Evolutionary conservation across 176 grass and related monocot species (phyloP).

Genomic region (Triticum monococcum): DNA sequence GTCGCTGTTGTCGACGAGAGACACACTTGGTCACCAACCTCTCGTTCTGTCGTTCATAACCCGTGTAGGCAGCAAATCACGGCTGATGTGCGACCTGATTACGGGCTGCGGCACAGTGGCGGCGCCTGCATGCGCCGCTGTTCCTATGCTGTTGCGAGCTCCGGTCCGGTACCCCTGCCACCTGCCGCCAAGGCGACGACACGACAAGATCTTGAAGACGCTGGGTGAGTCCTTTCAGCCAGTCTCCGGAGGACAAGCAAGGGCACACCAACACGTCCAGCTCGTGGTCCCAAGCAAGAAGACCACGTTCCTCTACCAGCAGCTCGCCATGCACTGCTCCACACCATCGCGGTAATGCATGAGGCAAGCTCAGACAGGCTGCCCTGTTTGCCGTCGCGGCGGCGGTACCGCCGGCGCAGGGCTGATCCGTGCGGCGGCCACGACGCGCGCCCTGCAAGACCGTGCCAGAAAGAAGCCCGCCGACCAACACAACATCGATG

Average conservation of each 20-base stretch:
- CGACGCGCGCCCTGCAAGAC: neutral
- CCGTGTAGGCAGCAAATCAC: no score
- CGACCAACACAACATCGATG: no score
- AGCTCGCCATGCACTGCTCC: neutral
- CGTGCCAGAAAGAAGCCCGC: neutral
- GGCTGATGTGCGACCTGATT: no score
- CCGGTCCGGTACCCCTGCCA: neutral
- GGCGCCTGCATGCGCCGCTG: no score
- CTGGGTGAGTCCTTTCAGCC: constrained; percentile 61
- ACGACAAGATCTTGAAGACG: constrained; percentile 54
- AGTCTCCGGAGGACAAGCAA: constrained; percentile 37
- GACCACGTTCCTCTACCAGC: neutral
- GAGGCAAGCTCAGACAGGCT: neutral
- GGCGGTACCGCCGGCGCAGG: constrained; percentile 37
- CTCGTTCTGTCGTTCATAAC: no score
- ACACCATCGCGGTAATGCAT: neutral
- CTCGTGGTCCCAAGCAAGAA: constrained; percentile 13
- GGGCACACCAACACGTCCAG: constrained; percentile 10
- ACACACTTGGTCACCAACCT: no score
- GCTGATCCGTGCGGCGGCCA: neutral
- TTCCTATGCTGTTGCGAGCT: no score
- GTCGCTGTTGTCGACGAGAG: no score
- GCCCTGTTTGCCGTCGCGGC: constrained; percentile 26
- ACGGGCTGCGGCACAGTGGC: no score
- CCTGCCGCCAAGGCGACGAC: neutral